Conservation (phyloP, 352 stramenopile genomes). For the Globisporangium yorkense region DNA sequence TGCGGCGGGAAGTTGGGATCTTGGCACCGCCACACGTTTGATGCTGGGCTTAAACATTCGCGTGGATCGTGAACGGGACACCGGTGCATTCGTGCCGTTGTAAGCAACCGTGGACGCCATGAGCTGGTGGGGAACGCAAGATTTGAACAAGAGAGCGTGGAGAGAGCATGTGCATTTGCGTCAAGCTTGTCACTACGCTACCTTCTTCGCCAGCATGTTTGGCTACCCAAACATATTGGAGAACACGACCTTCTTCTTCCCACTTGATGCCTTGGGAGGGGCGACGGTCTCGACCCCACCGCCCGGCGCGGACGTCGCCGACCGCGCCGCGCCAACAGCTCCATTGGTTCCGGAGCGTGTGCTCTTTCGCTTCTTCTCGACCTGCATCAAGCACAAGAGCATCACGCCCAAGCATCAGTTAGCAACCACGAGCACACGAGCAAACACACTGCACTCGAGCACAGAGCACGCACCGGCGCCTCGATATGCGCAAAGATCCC, state of each 20-base stretch:
- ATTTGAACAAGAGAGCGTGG: neutral
- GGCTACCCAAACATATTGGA: constrained; percentile 61
- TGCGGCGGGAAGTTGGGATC: no score
- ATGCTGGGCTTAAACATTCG: no score
- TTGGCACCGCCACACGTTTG: no score
- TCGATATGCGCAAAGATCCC: constrained; percentile 84
- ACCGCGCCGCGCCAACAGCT: constrained; percentile 4
- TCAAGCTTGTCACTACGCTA: neutral
- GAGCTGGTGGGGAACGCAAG: no score
- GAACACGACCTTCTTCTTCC: constrained; percentile 84
- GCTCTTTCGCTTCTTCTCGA: constrained; percentile 63
- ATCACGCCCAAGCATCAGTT: no score
- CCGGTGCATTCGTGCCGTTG: no score
- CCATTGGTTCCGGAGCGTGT: constrained; percentile 7
- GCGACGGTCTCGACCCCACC: constrained; percentile 3
- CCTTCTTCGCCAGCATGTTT: neutral
- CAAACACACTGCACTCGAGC: no score
- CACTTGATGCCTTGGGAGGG: constrained; percentile 23
- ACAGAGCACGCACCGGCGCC: constrained; percentile 26
- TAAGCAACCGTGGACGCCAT: no score
- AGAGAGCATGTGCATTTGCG: neutral
- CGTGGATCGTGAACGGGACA: no score
- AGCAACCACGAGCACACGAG: no score
- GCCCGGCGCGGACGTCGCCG: constrained; percentile 2
- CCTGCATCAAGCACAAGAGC: constrained; percentile 15